Base-by-base conservation (phyloP, 768 basidiomycete species). In the Paxillus involutus region DNA sequence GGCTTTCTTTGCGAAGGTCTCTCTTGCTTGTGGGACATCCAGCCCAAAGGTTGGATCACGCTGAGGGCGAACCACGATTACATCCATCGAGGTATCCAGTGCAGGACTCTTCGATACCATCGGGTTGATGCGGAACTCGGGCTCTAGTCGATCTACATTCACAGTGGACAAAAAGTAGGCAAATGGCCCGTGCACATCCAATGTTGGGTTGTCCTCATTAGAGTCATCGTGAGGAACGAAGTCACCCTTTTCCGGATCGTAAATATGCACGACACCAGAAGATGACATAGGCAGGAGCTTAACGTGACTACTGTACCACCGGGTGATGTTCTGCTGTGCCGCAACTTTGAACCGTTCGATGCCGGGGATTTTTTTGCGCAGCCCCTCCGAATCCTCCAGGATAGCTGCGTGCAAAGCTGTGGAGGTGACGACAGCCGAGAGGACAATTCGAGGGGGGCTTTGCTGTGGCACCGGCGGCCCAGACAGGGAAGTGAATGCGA, bases 281-380 rank as follows among this genome's bases (percentile, higher is more conserved):
- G 68, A 67, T 13, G 74, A 61, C 3, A 71, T 53, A 24, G 87
- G 82, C 32, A 81, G 62, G 39, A 97, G 77, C 53, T 71, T 82
- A 50, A 85, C 83, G 37, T 59, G 65, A 33, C 84, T 83, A 30
- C 75, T 63, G 69, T 86, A 92, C 86, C 91, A 93, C 40, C 80
- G 80, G 16, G 76, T 77, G 53, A 82, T 80, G 66, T 96, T 95
- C 64, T 83, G 73, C 61, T 77, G 71, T 3, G 94, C 95, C 3
- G 96, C 94, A 35, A 89, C 71, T 70, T 93, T 89, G 80, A 94
- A 98, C 36, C 94, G 77, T 66, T 93, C 92, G 32, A 93, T 72
- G 8, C 88, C 85, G 5, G 94, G 94, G 26, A 87, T 75, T 17
- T 79, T 69, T 16, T 77, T 67, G 16, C 94, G 82, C 52, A 97